phyloP scores from a whole-genome alignment of 208 protist genomes.

The Crithidia brevicula region DNA sequence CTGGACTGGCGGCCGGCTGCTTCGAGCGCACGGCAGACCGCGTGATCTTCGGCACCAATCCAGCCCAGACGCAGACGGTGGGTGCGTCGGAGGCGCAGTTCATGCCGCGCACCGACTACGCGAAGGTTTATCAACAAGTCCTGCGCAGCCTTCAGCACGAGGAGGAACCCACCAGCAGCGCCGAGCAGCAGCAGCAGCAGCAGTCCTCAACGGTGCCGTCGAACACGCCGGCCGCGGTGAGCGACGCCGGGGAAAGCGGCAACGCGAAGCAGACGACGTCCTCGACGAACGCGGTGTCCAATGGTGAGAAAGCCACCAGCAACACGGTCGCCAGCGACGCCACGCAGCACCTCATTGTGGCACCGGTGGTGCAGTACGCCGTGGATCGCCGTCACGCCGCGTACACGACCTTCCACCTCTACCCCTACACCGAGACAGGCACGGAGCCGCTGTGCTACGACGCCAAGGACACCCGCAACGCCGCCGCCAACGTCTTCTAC shows the following conservation, averaged over 20 bases:
- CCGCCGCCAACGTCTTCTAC: conserved; percentile 66
- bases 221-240: background rate
- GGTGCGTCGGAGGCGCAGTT: conserved; percentile 85
- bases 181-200: conserved; percentile 5
- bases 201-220: no score
- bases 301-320: background rate
- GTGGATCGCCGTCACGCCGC: conserved; percentile 74
- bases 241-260: background rate
- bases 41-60: conserved; percentile 73
- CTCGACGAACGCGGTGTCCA: background rate
- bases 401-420: conserved; percentile 85
- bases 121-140: conserved; percentile 69
- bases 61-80: conserved; percentile 82
- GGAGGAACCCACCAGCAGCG: background rate
- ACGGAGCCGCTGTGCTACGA: conserved; percentile 80
- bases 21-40: conserved; percentile 81
- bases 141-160: conserved; percentile 38
- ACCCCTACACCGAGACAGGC: conserved; percentile 81
- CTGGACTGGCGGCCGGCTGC: conserved; percentile 77
- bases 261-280: background rate
- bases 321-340: background rate
- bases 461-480: conserved; percentile 45
- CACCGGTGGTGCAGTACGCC: conserved; percentile 77
- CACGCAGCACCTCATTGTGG: conserved; percentile 3
- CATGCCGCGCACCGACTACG: conserved; percentile 79